Conservation (phyloP, 352 stramenopile genomes). For the Globisporangium takayamanum region DNA sequence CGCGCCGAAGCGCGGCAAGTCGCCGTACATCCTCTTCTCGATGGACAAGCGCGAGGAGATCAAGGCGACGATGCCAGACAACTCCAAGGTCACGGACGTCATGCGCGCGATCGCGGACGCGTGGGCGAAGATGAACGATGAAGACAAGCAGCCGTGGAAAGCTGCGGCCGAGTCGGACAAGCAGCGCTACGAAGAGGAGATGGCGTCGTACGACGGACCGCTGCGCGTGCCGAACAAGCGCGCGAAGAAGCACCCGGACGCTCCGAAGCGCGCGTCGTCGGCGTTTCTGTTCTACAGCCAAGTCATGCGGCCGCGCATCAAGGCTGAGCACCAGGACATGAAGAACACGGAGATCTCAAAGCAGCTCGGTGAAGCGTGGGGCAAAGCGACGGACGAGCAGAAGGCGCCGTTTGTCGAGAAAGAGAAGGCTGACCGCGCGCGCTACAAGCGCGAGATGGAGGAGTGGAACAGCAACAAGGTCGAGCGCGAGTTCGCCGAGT, state of each 20-base stretch:
- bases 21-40: conserved; percentile 90
- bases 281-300: conserved; percentile 94
- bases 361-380: conserved; percentile 90
- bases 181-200: conserved; percentile 92
- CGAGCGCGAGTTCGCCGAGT: conserved; percentile 79
- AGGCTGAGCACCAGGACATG: conserved; percentile 91
- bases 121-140: conserved; percentile 85
- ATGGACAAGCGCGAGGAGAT: conserved; percentile 90
- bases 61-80: conserved; percentile 77
- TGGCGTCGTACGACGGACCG: conserved; percentile 88
- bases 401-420: conserved; percentile 90
- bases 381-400: conserved; percentile 87
- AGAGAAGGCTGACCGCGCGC: conserved; percentile 85
- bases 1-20: conserved; percentile 87
- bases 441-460: conserved; percentile 93
- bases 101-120: conserved; percentile 89
- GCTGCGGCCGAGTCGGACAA: conserved; percentile 91
- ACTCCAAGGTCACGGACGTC: conserved; percentile 89
- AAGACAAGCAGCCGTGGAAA: conserved; percentile 92
- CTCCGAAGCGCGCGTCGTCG: conserved; percentile 91
- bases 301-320: conserved; percentile 85
- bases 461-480: conserved; percentile 86
- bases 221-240: conserved; percentile 90
- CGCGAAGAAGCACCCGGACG: conserved; percentile 93
- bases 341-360: conserved; percentile 96